These are phyloP conservation scores for Hymenoscyphus scutula DNA, from an alignment of 2,329 filamentous ascomycete species.

Conservation along the genomic window DNA sequence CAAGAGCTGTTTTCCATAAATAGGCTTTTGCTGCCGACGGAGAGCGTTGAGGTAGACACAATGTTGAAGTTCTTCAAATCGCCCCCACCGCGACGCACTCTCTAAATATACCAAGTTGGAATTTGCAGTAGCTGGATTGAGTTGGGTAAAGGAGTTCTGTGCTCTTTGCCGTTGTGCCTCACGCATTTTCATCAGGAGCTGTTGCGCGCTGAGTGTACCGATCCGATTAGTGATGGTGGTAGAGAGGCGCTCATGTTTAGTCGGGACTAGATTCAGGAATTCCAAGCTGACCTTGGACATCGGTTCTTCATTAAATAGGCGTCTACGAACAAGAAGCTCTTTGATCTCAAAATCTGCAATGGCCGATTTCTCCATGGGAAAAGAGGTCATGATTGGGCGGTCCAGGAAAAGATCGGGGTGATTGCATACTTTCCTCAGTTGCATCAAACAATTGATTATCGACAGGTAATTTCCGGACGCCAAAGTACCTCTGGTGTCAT, in stretches of 20 bases:
- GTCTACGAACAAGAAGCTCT: conserved; percentile 66
- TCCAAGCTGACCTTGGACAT: conserved; percentile 67
- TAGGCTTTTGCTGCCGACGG: conserved; percentile 73
- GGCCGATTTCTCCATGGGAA: conserved; percentile 82
- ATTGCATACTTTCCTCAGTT: conserved; percentile 95
- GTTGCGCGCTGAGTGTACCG: conserved; percentile 67
- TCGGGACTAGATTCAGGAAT: conserved; percentile 77
- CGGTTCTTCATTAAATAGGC: conserved; percentile 59
- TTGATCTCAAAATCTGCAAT: conserved; percentile 71
- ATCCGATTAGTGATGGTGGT: conserved; percentile 51
- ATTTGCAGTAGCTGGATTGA: conserved; percentile 65
- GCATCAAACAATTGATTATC: conserved; percentile 98
- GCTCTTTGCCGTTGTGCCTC: conserved; percentile 66
- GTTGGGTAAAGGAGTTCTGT: conserved; percentile 51
- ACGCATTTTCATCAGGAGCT: conserved; percentile 65
- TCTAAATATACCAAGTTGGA: conserved; percentile 73
- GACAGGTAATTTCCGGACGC: conserved; percentile 93
- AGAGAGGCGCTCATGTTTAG: conserved; percentile 66
- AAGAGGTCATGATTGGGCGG: conserved; percentile 92
- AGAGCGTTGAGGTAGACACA: conserved; percentile 78
- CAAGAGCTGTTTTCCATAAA: conserved; percentile 80
- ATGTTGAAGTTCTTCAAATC: conserved; percentile 76
- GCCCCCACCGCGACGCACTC: conserved; percentile 64
- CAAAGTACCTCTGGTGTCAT: conserved; percentile 84
- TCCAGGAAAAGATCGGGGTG: conserved; percentile 97